A percentile compares a stretch with the other conserved stretches of the same genome.
Evolutionary conservation across 805 yeast genomes (phyloP).

Genomic region (Yamadazyma insecticola): DNA sequence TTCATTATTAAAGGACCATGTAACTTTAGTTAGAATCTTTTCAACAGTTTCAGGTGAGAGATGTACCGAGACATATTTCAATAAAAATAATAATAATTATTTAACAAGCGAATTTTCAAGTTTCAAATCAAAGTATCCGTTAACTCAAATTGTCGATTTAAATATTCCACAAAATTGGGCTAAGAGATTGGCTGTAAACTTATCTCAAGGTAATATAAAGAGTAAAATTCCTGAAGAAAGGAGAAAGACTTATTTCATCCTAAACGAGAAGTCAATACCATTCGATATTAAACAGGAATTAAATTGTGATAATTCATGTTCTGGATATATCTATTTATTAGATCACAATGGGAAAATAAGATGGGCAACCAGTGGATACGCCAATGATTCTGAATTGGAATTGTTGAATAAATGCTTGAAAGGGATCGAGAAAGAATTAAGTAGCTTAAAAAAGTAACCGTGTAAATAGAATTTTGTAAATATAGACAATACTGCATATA

Average conservation of each 20-base stretch:
- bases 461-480: too few relatives aligned
- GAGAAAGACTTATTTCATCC: slow-evolving; percentile 56
- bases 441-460: too few relatives aligned
- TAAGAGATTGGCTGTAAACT: slow-evolving; percentile 58
- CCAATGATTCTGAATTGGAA: slow-evolving; percentile 60
- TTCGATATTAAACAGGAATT: slow-evolving; percentile 54
- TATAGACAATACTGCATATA: too few relatives aligned
- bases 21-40: slow-evolving; percentile 61
- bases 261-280: slow-evolving; percentile 56
- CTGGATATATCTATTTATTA: slow-evolving; percentile 79
- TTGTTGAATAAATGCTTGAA: slow-evolving; percentile 62
- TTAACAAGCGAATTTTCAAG: slow-evolving; percentile 31
- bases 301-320: slow-evolving; percentile 65
- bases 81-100: slow-evolving; percentile 37
- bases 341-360: slow-evolving; percentile 73
- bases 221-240: slow-evolving; percentile 44
- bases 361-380: slow-evolving; percentile 89
- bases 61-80: slow-evolving; percentile 59
- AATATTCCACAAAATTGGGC: slow-evolving; percentile 69
- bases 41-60: slow-evolving; percentile 68
- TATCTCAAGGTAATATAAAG: slow-evolving; percentile 40
- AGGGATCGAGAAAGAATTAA: slow-evolving; percentile 53
- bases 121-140: slow-evolving; percentile 41
- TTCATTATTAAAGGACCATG: slow-evolving; percentile 42
- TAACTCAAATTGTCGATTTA: slow-evolving; percentile 70